phyloP scores from a whole-genome alignment of 2,329 filamentous ascomycete species.

The Penicillium thymicola region DNA sequence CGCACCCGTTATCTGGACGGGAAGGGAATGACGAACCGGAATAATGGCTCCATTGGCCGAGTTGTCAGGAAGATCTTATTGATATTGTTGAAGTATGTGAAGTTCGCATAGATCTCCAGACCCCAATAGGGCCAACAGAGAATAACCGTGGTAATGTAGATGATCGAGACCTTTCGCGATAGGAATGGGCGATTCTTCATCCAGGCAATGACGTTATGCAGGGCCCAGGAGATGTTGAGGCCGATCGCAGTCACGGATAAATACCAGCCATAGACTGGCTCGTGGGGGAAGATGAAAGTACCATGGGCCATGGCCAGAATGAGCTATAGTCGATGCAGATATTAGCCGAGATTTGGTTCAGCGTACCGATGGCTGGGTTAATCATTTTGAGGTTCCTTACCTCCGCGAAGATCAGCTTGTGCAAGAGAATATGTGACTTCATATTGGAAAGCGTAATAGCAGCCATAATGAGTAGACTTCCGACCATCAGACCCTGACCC shows the following conservation, averaged over 20 bases:
- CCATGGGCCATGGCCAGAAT: slow-evolving; percentile 57
- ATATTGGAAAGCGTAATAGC: slow-evolving; percentile 51
- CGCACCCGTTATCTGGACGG: too few species aligned
- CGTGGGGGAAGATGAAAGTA: slow-evolving; percentile 57
- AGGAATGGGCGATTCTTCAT: slow-evolving; percentile 64
- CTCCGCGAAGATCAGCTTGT: slow-evolving; percentile 52
- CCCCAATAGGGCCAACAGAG: slow-evolving; percentile 63
- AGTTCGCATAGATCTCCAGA: slow-evolving; percentile 63
- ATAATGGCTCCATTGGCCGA: slow-evolving; percentile 59
- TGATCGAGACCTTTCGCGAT: slow-evolving; percentile 45
- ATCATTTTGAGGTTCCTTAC: slow-evolving; percentile 22
- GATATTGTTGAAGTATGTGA: slow-evolving; percentile 59
- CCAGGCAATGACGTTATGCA: slow-evolving; percentile 67
- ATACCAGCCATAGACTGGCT: slow-evolving; percentile 61
- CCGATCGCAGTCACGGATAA: slow-evolving; percentile 59
- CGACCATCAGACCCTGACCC: slow-evolving; percentile 51
- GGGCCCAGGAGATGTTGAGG: slow-evolving; percentile 60
- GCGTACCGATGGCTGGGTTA: not conserved
- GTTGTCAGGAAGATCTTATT: slow-evolving; percentile 54
- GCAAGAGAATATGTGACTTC: slow-evolving; percentile 46
- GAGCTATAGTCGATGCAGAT: slow-evolving; percentile 37
- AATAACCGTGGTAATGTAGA: slow-evolving; percentile 59
- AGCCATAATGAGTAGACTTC: slow-evolving; percentile 49
- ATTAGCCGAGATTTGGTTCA: not conserved
- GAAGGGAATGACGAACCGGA: slow-evolving; percentile 41